Conservation (phyloP, 352 stramenopile species). For the Phytophthora citricola region DNA sequence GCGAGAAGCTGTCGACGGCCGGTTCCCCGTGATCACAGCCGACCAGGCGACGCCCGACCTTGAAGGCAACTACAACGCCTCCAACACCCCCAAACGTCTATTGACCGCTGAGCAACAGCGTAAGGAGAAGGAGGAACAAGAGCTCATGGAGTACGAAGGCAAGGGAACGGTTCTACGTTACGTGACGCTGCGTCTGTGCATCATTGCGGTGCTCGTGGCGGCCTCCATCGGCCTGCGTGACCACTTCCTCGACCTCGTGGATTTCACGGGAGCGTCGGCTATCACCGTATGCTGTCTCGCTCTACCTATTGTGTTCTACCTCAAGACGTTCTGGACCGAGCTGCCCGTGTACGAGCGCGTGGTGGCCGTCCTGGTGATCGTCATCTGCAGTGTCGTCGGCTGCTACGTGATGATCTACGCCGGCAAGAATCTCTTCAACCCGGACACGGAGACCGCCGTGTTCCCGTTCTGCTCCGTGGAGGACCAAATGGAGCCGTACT, state of each 20-base stretch:
- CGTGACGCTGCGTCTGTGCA: conserved; percentile 35
- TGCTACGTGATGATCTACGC: conserved; percentile 47
- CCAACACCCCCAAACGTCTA: conserved; percentile 9
- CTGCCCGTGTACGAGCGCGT: conserved; percentile 45
- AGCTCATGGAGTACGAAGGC: conserved; percentile 28
- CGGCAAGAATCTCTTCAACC: conserved; percentile 43
- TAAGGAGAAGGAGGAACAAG: conserved; percentile 30
- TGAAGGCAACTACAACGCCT: conserved; percentile 35
- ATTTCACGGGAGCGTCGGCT: conserved; percentile 50
- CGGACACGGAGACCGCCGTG: conserved; percentile 24
- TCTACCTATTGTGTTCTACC: conserved; percentile 49
- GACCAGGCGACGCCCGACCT: conserved; percentile 26
- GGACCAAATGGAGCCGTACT: conserved; percentile 39
- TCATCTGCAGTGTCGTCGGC: conserved; percentile 35
- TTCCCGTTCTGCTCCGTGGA: conserved; percentile 41
- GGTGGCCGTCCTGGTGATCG: conserved; percentile 30
- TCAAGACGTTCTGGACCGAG: conserved; percentile 46
- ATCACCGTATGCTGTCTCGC: conserved; percentile 51
- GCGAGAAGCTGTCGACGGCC: conserved; percentile 34
- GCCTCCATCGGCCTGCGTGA: conserved; percentile 34
- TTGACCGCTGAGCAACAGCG: conserved; percentile 15
- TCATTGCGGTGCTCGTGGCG: conserved; percentile 31
- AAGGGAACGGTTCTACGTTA: conserved; percentile 27
- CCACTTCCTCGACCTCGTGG: conserved; percentile 47
- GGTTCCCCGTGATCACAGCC: neutral